Base-by-base conservation (phyloP, 2,329 filamentous ascomycete species). In the Microdochium bolleyi region DNA sequence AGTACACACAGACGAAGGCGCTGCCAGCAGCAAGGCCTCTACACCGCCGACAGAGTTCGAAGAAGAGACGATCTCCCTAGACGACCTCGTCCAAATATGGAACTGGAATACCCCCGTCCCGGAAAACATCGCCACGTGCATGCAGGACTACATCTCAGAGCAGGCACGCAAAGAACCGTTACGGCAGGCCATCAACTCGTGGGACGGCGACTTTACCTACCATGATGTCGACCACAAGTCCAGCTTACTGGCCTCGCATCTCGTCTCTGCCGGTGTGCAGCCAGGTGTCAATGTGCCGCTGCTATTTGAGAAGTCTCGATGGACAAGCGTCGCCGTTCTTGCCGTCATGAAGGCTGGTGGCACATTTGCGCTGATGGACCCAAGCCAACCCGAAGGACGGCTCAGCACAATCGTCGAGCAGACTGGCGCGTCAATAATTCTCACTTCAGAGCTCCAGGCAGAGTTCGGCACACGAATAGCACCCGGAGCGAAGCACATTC, bases 271-370 rank as follows among this genome's bases (percentile, higher is more conserved):
- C n/a, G 73, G 73, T 16, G 64, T 73, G 37, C 57, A 53, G 2
- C 52, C 65, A 11, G 74, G 73, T n/a, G 67, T 64, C 38, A 68
- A 67, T 10, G 70, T 79, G n/a, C 74, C 75, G 2, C 64, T 78
- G n/a, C 76, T 73, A 57, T 77, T 78, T 54, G 73, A 77, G 57
- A 77, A 77, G 59, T 76, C 73, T 27, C 64, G 64, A 56, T 76
- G 72, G 73, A 71, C 74, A 3, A 63, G 70, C 8, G 66, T 77
- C 22, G 70, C 71, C 0, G 69, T 77, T 3, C 60, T 78, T 9
- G 73, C 67, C 7, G 67, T 77, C 51, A 74, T 77, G 70, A 77
- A 77, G 58, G 61, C 74, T n/a, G 75, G 75, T 8, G 73, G 67
- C 2, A 69, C 72, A 7, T 77, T 77, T 56, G 72, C 71, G 2